A percentile compares a stretch with the other conserved stretches of the same genome.
Evolutionary conservation across 2,329 filamentous ascomycete genomes (phyloP).

Genomic region (Myotisia sp.): DNA sequence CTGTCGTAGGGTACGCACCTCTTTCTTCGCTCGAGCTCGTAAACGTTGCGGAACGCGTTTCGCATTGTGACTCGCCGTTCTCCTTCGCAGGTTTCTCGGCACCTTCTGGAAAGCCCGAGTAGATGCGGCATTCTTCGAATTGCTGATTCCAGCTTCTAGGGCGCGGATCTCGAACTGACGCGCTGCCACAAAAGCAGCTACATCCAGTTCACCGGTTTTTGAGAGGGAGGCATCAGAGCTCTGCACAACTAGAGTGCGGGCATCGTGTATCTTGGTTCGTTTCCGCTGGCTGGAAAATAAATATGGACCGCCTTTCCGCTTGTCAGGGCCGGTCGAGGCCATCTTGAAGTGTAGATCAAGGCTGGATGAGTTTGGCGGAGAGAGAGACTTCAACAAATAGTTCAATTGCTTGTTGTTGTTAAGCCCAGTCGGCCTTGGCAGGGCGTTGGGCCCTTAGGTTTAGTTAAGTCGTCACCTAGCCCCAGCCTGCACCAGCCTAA

Average conservation of each 20-base stretch:
- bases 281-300: slow-evolving; percentile 18
- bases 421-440: too few species aligned
- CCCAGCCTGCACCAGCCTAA: too few species aligned
- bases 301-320: slow-evolving; percentile 1
- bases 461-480: too few species aligned
- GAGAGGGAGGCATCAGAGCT: slow-evolving; percentile 36
- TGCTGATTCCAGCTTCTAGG: slow-evolving; percentile 66
- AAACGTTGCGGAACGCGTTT: slow-evolving; percentile 73
- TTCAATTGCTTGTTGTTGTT: too few species aligned
- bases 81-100: slow-evolving; percentile 64
- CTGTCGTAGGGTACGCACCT: too few species aligned
- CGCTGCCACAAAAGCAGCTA: slow-evolving; percentile 69
- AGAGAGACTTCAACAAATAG: not conserved
- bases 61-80: slow-evolving; percentile 90
- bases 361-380: too few species aligned
- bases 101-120: slow-evolving; percentile 82
- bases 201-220: slow-evolving; percentile 62
- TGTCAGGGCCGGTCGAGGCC: slow-evolving; percentile 1
- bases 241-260: slow-evolving; percentile 31
- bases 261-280: slow-evolving; percentile 31
- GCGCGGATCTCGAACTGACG: slow-evolving; percentile 82
- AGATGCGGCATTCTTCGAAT: slow-evolving; percentile 49
- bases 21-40: slow-evolving; percentile 50
- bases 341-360: slow-evolving; percentile 5
- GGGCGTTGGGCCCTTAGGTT: too few species aligned